These are phyloP conservation scores for Fragilaria radians DNA, from an alignment of 108 stramenopile species.

Conservation along the genomic window DNA sequence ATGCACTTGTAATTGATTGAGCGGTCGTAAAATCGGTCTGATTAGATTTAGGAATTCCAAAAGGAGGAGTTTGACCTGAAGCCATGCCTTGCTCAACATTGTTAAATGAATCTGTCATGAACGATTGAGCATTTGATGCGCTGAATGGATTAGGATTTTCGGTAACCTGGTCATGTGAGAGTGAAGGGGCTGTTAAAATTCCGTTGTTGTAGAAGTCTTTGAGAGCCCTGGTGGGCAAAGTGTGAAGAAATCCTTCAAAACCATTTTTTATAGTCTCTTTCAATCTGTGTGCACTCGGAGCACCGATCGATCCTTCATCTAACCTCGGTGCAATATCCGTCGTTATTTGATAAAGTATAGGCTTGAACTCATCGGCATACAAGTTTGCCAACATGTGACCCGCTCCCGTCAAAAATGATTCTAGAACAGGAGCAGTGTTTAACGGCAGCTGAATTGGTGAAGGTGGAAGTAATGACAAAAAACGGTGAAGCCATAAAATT, in stretches of 20 bases:
- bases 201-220: constrained; percentile 51
- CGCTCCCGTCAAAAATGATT: constrained; percentile 72
- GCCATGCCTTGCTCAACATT: neutral
- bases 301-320: constrained; percentile 68
- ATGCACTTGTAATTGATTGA: too few relatives aligned
- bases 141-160: neutral
- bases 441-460: constrained; percentile 61
- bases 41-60: too few relatives aligned
- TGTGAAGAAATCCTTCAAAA: constrained; percentile 37
- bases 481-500: constrained; percentile 65
- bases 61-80: too few relatives aligned
- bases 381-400: constrained; percentile 82
- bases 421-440: constrained; percentile 75
- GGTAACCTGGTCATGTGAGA: neutral
- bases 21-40: too few relatives aligned
- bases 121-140: neutral
- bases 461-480: constrained; percentile 55
- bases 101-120: neutral
- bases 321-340: constrained; percentile 47
- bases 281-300: constrained; percentile 69
- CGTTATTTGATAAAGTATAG: constrained; percentile 34
- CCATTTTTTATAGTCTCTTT: constrained; percentile 58
- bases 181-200: neutral
- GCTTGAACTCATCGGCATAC: constrained; percentile 40
- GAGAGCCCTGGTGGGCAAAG: constrained; percentile 55